Evolutionary conservation across 495 filamentous ascomycete species (phyloP).

Genomic region (Hyaloscypha hepaticicola): DNA sequence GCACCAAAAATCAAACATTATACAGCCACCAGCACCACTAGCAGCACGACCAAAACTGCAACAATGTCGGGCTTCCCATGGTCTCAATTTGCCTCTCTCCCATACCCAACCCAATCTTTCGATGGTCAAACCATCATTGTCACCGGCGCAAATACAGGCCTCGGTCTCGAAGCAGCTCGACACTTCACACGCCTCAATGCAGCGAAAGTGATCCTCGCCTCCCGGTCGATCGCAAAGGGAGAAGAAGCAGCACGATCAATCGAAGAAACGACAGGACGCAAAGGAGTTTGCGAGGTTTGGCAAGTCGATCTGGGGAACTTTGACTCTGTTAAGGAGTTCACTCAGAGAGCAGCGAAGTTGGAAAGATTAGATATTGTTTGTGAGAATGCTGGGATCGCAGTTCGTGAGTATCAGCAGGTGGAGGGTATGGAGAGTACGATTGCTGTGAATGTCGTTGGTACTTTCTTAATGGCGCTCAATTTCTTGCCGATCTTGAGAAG

Average conservation of each 20-base stretch:
- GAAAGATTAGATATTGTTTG: conserved; percentile 10
- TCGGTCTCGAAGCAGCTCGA: conserved; percentile 49
- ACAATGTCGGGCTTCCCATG: not conserved
- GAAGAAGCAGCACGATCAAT: conserved; percentile 37
- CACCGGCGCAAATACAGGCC: conserved; percentile 52
- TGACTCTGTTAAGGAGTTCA: conserved; percentile 25
- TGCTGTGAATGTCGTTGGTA: conserved; percentile 23
- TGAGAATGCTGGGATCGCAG: conserved; percentile 17
- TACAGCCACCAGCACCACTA: no score
- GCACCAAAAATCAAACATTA: no score
- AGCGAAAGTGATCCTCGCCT: conserved; percentile 44
- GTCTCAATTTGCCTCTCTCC: not conserved
- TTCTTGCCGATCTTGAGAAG: conserved; percentile 20
- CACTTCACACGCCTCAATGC: conserved; percentile 42
- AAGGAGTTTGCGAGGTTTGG: conserved; percentile 49
- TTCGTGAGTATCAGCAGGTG: not conserved
- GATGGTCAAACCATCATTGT: conserved; percentile 46
- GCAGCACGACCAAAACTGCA: no score
- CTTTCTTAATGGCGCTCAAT: conserved; percentile 17
- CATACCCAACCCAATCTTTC: conserved; percentile 15
- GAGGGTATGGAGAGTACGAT: conserved; percentile 15
- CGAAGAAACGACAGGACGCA: not conserved
- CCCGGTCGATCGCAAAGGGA: conserved; percentile 39
- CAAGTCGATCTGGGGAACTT: conserved; percentile 48
- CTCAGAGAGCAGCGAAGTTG: conserved; percentile 1